Conservation (phyloP, 371 early-diverging fungal species). For the Lichtheimia ramosa region DNA sequence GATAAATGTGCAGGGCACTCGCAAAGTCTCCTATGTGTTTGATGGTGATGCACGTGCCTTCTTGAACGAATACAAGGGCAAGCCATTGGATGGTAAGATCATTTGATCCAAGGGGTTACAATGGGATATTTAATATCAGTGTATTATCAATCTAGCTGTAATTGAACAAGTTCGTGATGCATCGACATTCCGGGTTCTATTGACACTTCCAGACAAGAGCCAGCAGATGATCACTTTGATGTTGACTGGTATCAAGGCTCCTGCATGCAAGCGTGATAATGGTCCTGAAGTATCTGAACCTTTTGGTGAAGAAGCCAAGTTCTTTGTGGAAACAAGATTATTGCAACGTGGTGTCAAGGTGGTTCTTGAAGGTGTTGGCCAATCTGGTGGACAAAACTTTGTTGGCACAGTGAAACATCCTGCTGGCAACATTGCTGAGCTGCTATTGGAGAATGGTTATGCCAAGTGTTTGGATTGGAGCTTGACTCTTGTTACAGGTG, state of each 20-base stretch:
- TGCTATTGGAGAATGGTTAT: conserved; percentile 77
- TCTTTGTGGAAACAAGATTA: conserved; percentile 87
- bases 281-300: conserved; percentile 71
- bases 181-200: conserved; percentile 78
- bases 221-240: conserved; percentile 76
- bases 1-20: conserved; percentile 41
- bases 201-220: conserved; percentile 61
- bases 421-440: conserved; percentile 91
- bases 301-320: conserved; percentile 90
- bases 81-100: conserved; percentile 68
- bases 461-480: conserved; percentile 92
- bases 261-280: conserved; percentile 78
- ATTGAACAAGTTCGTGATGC: conserved; percentile 95
- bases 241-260: conserved; percentile 89
- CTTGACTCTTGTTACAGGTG: conserved; percentile 75
- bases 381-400: conserved; percentile 65
- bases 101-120: background rate
- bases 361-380: conserved; percentile 70
- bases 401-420: conserved; percentile 82
- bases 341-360: conserved; percentile 90
- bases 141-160: conserved; percentile 52
- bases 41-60: conserved; percentile 76
- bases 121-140: too few relatives aligned
- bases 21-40: conserved; percentile 56
- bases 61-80: conserved; percentile 79